Base-by-base conservation (phyloP, 257 asterid species). In the Echium plantagineum region DNA sequence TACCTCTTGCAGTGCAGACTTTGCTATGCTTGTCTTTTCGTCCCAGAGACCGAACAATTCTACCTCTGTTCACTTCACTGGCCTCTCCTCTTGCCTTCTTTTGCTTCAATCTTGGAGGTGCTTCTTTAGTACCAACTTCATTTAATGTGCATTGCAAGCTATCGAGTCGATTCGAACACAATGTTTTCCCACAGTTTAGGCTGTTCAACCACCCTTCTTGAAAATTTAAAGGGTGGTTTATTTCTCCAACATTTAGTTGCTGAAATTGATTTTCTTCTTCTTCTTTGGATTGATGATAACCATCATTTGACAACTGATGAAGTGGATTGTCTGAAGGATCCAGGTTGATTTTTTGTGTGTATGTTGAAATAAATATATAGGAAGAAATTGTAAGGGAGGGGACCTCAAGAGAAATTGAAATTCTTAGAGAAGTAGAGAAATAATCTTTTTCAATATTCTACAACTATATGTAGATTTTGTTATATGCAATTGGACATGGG, bases 1-100 rank as follows among this genome's bases (percentile, higher is more conserved):
- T 70, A 26, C 97, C 97, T 63, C 80, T 86, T 0, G 94, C 83
- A 10, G 97, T 90, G 24, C 80, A 76, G 0, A 90, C 97, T 57
- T 90, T 90, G 71, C 96, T 90, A 82, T 90, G 97, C 65, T 93
- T 54, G 68, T 90, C 97, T 38, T 83, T 87, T 30, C 94, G 84
- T 12, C 97, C 96, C 0, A 88, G 66, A 0, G 94, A 86, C 55
- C 94, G 81, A 26, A 70, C 63, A 55, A 59, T 28, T 12, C 70
- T 64, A 31, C 66, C 63, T 18, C 63, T 65, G 17, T 59, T 69
- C 15, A 70, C 26, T 3, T 63, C 66, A 42, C 52, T 26, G 6
- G 42, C 26, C 8, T 56, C 58, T 28, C 64, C 35, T 48, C 28
- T 55, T 0, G 54, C 59, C 59, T n/a, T 64, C 16, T 64, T 59